Percentiles rank a stretch among this genome's conserved stretches.
phyloP scores from a whole-genome alignment of 495 filamentous ascomycete genomes.

The Trichoderma orchidacearum region DNA sequence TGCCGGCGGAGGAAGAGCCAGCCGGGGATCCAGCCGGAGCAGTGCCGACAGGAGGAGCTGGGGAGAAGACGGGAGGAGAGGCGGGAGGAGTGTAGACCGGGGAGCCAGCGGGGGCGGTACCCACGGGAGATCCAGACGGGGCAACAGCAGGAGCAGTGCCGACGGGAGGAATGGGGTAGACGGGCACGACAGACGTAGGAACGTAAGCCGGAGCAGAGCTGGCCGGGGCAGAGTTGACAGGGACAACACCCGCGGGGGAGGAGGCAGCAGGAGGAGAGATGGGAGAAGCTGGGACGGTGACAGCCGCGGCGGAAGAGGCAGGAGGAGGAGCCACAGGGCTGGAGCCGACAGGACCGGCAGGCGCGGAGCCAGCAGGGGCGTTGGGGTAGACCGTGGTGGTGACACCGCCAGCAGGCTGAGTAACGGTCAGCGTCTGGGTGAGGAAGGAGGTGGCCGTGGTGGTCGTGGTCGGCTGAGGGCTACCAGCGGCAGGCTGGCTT shows the following conservation, averaged over 20 bases:
- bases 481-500: slow-evolving; percentile 3
- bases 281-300: slow-evolving; percentile 1
- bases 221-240: not conserved
- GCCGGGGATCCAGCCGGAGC: not conserved
- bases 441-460: slow-evolving; percentile 49
- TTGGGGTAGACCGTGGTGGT: slow-evolving; percentile 9
- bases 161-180: not conserved
- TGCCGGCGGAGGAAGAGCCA: not conserved
- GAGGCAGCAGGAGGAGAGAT: not conserved
- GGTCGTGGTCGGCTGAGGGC: slow-evolving; percentile 2
- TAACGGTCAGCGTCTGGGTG: slow-evolving; percentile 38
- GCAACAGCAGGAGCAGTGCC: slow-evolving; percentile 4
- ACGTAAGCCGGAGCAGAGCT: not conserved
- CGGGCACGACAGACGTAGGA: too few relatives aligned
- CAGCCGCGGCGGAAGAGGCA: not conserved
- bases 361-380: slow-evolving; percentile 3
- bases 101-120: not conserved
- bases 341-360: not conserved
- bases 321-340: slow-evolving; percentile 1
- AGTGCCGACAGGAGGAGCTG: not conserved
- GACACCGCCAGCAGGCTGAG: slow-evolving; percentile 14
- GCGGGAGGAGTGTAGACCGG: not conserved
- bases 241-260: slow-evolving; percentile 5
- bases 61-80: not conserved
- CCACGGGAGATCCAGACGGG: slow-evolving; percentile 3